A percentile compares a stretch with the other conserved stretches of the same genome.
Evolutionary conservation across 805 yeast genomes (phyloP).

Genomic region (Tetrapisispora arboricola): DNA sequence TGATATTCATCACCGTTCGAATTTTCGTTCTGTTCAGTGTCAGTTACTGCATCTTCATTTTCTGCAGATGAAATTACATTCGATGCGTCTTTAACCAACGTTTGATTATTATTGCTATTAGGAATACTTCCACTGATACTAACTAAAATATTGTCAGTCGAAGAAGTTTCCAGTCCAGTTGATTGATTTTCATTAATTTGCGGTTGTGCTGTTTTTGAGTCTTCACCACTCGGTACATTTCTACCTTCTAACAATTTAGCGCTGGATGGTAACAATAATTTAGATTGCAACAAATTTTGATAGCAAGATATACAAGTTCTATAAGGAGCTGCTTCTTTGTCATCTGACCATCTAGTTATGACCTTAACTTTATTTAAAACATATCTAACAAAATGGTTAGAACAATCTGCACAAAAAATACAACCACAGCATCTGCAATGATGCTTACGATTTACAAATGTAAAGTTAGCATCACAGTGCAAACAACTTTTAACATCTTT

Average conservation of each 20-base stretch:
- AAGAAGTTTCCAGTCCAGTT: no score
- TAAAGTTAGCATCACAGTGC: slow-evolving; percentile 37
- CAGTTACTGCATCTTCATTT: no score
- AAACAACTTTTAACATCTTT: slow-evolving; percentile 31
- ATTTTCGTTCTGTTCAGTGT: no score
- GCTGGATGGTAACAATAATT: slow-evolving; percentile 11
- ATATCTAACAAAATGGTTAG: slow-evolving; percentile 21
- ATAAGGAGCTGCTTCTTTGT: slow-evolving; percentile 38
- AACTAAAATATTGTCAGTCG: no score
- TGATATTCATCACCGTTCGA: slow-evolving; percentile 23
- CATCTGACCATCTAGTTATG: slow-evolving; percentile 14
- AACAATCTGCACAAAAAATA: slow-evolving; percentile 43
- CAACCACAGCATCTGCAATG: slow-evolving; percentile 64
- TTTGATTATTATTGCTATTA: no score
- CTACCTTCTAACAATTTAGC: no score
- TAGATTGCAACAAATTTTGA: slow-evolving; percentile 33
- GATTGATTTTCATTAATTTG: no score
- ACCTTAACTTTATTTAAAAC: slow-evolving; percentile 19
- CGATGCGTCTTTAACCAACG: no score
- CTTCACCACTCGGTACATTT: neutral
- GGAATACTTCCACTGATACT: no score
- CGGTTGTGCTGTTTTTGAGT: no score
- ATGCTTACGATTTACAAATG: slow-evolving; percentile 48
- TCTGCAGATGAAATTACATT: no score
- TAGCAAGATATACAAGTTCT: slow-evolving; percentile 51